These are phyloP conservation scores for Trifolium pratense DNA, from an alignment of 306 rosid genomes.

Conservation along the genomic window DNA sequence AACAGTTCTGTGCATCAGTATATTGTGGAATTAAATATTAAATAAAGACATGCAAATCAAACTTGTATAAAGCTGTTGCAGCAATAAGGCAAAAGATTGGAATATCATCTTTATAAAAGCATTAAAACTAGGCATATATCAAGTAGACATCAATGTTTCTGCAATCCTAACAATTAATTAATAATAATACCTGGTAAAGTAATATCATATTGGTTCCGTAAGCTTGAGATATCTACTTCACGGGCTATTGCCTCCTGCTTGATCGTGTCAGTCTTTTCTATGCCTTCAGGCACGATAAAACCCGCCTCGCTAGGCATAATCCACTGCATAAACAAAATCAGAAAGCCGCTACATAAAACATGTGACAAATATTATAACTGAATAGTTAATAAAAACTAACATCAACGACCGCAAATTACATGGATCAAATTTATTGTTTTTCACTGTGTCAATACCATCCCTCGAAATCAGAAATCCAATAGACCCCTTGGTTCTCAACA, in stretches of 20 bases:
- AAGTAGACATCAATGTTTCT: no score
- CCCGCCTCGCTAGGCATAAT: slow-evolving; percentile 87
- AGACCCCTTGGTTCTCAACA: slow-evolving; percentile 25
- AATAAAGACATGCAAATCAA: slow-evolving; percentile 25
- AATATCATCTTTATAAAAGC: no score
- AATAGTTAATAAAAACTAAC: slow-evolving; percentile 3
- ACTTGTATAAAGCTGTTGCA: no score
- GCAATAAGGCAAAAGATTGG: no score
- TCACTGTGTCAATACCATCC: not conserved
- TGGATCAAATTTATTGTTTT: not conserved
- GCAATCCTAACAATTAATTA: not conserved
- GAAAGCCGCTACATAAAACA: not conserved
- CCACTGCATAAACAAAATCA: slow-evolving; percentile 61
- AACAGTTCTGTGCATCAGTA: not conserved
- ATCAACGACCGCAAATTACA: not conserved
- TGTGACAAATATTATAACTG: slow-evolving; percentile 19
- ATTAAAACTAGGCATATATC: no score
- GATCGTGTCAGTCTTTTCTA: slow-evolving; percentile 81
- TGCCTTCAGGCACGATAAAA: slow-evolving; percentile 80
- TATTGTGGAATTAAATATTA: not conserved
- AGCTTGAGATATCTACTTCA: slow-evolving; percentile 73
- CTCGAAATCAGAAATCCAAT: slow-evolving; percentile 6
- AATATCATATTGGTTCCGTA: slow-evolving; percentile 75
- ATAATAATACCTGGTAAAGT: slow-evolving; percentile 71
- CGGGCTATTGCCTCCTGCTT: slow-evolving; percentile 70